Evolutionary conservation across 257 asterid species (phyloP).

Genomic region (Penstemon davidsonii): DNA sequence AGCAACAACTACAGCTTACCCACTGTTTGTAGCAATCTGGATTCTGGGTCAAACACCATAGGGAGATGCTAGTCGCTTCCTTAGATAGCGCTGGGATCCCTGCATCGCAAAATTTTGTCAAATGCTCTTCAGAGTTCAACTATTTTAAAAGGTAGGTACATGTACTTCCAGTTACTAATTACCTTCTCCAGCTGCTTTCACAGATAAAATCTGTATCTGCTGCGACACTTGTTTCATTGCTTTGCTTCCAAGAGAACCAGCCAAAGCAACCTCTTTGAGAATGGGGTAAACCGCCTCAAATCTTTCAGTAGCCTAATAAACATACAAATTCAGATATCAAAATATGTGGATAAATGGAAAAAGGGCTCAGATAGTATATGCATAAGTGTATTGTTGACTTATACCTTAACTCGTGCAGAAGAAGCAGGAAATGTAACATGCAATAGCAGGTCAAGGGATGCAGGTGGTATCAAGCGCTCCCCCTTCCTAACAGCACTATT

Average conservation of each 20-base stretch:
- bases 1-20: slow-evolving; percentile 46
- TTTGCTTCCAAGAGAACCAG: slow-evolving; percentile 89
- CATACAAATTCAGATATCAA: neutral
- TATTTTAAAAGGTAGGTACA: neutral
- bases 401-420: slow-evolving; percentile 74
- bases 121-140: no score
- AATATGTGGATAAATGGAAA: neutral
- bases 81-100: slow-evolving; percentile 67
- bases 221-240: slow-evolving; percentile 76
- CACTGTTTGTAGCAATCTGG: slow-evolving; percentile 80
- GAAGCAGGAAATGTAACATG: slow-evolving; percentile 66
- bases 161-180: slow-evolving; percentile 1
- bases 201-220: slow-evolving; percentile 53
- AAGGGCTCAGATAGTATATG: neutral
- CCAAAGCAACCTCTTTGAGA: slow-evolving; percentile 77
- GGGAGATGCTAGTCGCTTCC: slow-evolving; percentile 68
- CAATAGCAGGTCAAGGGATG: slow-evolving; percentile 60
- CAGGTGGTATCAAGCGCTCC: slow-evolving; percentile 75
- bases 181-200: slow-evolving; percentile 77
- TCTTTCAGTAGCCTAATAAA: slow-evolving; percentile 69
- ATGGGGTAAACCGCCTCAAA: slow-evolving; percentile 75
- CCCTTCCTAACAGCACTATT: slow-evolving; percentile 77
- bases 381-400: neutral
- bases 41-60: slow-evolving; percentile 77
- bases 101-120: slow-evolving; percentile 28